Percentiles rank a stretch among this genome's conserved stretches.
Conservation (phyloP, 345 rosid genomes). For the Euphorbia pulcherrima region DNA sequence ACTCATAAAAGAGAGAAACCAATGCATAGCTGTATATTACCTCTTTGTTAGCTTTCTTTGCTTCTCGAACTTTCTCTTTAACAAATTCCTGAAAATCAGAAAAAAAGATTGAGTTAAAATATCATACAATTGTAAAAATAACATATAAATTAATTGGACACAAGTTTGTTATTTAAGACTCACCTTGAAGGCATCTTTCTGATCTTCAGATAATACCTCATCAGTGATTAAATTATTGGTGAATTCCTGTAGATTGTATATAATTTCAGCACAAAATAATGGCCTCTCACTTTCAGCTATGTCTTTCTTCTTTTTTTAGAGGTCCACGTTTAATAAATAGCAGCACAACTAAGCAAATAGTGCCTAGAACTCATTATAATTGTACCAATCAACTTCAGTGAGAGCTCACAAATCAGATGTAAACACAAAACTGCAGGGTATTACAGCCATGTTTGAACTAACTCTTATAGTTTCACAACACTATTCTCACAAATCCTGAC, state of each 20-base stretch:
- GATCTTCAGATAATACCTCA: conserved; percentile 68
- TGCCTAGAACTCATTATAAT: background rate
- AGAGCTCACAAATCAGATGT: background rate
- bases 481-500: background rate
- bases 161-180: conserved; percentile 1
- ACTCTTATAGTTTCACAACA: background rate
- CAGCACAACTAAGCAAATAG: too few relatives aligned
- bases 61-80: conserved; percentile 77
- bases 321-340: too few relatives aligned
- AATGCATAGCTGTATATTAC: conserved; percentile 26
- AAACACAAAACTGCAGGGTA: background rate
- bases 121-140: background rate
- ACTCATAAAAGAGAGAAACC: background rate
- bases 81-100: conserved; percentile 56
- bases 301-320: background rate
- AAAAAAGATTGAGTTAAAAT: background rate
- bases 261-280: conserved; percentile 7
- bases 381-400: background rate
- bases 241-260: conserved; percentile 55
- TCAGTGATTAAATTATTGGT: conserved; percentile 52
- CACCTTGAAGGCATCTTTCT: conserved; percentile 84
- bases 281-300: background rate
- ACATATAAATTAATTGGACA: conserved; percentile 8
- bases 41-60: conserved; percentile 80
- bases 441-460: background rate